These are phyloP conservation scores for Tuber indicum DNA, from an alignment of 495 filamentous ascomycete genomes.

Conservation along the genomic window DNA sequence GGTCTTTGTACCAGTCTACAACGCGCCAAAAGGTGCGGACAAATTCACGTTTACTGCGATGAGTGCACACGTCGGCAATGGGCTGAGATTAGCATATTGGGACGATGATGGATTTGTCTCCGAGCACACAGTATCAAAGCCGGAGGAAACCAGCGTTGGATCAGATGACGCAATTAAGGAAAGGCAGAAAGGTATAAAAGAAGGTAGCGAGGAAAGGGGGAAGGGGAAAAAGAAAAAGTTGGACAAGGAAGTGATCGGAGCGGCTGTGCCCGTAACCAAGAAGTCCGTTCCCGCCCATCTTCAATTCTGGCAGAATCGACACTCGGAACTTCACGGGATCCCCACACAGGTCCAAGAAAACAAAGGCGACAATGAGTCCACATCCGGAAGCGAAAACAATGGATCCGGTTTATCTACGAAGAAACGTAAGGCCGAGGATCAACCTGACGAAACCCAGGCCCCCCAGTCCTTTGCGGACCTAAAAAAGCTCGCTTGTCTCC, in stretches of 20 bases:
- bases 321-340: conserved; percentile 70
- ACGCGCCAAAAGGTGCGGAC: conserved; percentile 50
- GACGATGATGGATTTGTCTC: conserved; percentile 70
- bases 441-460: conserved; percentile 15
- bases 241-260: conserved; percentile 46
- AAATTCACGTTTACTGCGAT: conserved; percentile 67
- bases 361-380: conserved; percentile 22
- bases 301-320: conserved; percentile 82
- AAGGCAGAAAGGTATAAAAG: conserved; percentile 44
- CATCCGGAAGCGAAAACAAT: conserved; percentile 32
- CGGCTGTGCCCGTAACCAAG: conserved; percentile 43
- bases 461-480: conserved; percentile 62
- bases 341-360: conserved; percentile 17
- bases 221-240: conserved; percentile 70
- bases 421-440: conserved; percentile 26
- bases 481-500: conserved; percentile 64
- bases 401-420: conserved; percentile 27
- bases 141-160: conserved; percentile 40
- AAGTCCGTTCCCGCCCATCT: conserved; percentile 59
- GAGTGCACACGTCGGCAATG: conserved; percentile 52
- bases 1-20: conserved; percentile 73
- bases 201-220: conserved; percentile 43
- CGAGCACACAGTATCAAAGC: conserved; percentile 56
- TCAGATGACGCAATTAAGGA: conserved; percentile 28
- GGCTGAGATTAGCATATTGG: conserved; percentile 73